A percentile compares a stretch with the other conserved stretches of the same genome.
Evolutionary conservation across 257 asterid genomes (phyloP).

Genomic region (Przewalskia tangutica): DNA sequence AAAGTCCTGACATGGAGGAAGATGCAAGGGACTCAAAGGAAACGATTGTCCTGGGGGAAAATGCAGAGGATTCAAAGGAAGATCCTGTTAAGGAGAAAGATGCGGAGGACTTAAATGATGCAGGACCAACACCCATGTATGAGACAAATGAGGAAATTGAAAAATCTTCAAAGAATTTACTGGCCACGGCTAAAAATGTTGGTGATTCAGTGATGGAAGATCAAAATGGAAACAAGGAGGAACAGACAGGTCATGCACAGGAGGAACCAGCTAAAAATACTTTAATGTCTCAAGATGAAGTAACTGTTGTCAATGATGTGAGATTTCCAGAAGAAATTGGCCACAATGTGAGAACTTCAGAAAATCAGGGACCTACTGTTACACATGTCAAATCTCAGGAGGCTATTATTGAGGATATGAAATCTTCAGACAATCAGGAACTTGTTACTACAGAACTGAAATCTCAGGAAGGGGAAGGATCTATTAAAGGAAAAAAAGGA

Average conservation of each 20-base stretch:
- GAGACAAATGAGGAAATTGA: conserved; percentile 10
- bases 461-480: conserved; percentile 19
- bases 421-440: conserved; percentile 2
- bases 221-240: conserved; percentile 9
- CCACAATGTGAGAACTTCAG: background rate
- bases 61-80: no score
- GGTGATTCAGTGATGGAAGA: conserved; percentile 13
- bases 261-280: conserved; percentile 7
- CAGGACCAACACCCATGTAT: conserved; percentile 4
- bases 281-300: background rate
- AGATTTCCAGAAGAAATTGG: background rate
- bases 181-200: background rate
- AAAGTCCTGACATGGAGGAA: background rate
- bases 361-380: conserved; percentile 13
- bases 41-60: background rate
- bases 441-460: conserved; percentile 10
- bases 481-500: conserved; percentile 13
- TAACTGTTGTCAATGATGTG: background rate
- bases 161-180: conserved; percentile 3
- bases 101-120: conserved; percentile 5
- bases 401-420: conserved; percentile 9
- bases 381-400: conserved; percentile 15
- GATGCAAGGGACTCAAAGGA: background rate
- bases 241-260: conserved; percentile 11
- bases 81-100: background rate